phyloP scores from a whole-genome alignment of 352 stramenopile genomes.

The Globisporangium carolinianum region DNA sequence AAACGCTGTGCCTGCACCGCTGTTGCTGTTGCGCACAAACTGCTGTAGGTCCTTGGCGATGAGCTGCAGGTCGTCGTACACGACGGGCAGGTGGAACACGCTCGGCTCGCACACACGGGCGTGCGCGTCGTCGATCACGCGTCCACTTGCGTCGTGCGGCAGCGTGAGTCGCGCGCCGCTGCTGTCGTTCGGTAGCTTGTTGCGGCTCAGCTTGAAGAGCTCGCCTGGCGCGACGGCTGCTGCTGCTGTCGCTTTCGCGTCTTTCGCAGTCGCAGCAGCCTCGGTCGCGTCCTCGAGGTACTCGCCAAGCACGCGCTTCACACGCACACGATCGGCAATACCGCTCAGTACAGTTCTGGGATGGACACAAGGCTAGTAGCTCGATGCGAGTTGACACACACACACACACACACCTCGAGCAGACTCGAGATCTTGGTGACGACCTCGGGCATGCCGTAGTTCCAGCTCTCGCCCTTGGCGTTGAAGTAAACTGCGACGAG shows the following conservation, averaged over 20 bases:
- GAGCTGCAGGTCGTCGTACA: slow-evolving; percentile 62
- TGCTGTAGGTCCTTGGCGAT: slow-evolving; percentile 58
- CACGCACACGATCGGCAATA: background rate
- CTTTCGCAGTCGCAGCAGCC: slow-evolving; percentile 12
- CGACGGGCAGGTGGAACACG: slow-evolving; percentile 67
- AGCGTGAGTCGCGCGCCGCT: slow-evolving; percentile 15
- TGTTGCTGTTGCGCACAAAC: slow-evolving; percentile 20
- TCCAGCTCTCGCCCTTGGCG: slow-evolving; percentile 46
- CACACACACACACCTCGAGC: slow-evolving; percentile 32
- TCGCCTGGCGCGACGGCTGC: slow-evolving; percentile 10
- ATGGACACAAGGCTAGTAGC: too few species aligned
- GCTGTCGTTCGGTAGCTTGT: slow-evolving; percentile 32
- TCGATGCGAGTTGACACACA: background rate
- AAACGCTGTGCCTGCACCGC: slow-evolving; percentile 23
- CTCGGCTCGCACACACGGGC: slow-evolving; percentile 59
- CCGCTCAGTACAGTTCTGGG: slow-evolving; percentile 3
- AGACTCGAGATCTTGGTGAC: slow-evolving; percentile 56
- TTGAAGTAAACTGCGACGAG: slow-evolving; percentile 63
- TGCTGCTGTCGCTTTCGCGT: slow-evolving; percentile 9
- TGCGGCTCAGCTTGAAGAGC: slow-evolving; percentile 61
- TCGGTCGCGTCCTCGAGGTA: slow-evolving; percentile 52
- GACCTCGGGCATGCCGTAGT: slow-evolving; percentile 64
- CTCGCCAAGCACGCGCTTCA: slow-evolving; percentile 48
- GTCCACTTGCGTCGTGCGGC: slow-evolving; percentile 16
- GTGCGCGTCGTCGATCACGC: slow-evolving; percentile 19